Evolutionary conservation across 1,139 yeast genomes (phyloP), one percentile per base, ranked within the genome.

Genomic region (Oligophagozyma castellii): DNA sequence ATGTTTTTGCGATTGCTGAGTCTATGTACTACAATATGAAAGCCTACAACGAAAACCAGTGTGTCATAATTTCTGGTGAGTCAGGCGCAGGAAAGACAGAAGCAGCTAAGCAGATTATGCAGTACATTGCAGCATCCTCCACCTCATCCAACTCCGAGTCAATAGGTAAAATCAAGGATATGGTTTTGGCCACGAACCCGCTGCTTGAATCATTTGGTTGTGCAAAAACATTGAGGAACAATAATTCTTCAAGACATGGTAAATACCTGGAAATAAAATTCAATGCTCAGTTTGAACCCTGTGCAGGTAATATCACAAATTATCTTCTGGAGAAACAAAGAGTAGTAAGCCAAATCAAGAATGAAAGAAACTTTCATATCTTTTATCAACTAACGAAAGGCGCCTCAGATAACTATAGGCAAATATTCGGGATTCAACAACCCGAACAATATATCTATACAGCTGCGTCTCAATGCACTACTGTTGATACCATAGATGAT

Each of bases 61-160:
- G 98, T 67, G 98, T 92, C 24, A 92, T 92, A 46, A 92, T 92
- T 43, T 83, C 95, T 4, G 99, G 99, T 31, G 99, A 92, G 55
- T 83, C 95, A 1, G 99, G 99, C 37, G 98, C 99, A 2, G 99
- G 99, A 29, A 89, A 89, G 55, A 89, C 98, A 5, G 98, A 89
- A 57, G 96, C 98, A 12, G 98, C 98, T 23, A 89, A 89, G 59
- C 77, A 93, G 51, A 89, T 89, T 57, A 92, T 92, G 98, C 96
- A 92, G 55, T 92, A 92, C 53, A 80, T 92, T 45, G 95, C 98
- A 26, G 75, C 89, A 23, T 95, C 84, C 4, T 69, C 80, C 3
- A 18, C 20, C 8, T 56, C 67, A 3, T 49, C 70, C 5, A 63
- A 74, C n/a, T 64, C 77, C 14, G 63, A 64, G 13, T 59, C 65